Base-by-base conservation (phyloP, 139 green algal species). In the Chlorella sp. region DNA sequence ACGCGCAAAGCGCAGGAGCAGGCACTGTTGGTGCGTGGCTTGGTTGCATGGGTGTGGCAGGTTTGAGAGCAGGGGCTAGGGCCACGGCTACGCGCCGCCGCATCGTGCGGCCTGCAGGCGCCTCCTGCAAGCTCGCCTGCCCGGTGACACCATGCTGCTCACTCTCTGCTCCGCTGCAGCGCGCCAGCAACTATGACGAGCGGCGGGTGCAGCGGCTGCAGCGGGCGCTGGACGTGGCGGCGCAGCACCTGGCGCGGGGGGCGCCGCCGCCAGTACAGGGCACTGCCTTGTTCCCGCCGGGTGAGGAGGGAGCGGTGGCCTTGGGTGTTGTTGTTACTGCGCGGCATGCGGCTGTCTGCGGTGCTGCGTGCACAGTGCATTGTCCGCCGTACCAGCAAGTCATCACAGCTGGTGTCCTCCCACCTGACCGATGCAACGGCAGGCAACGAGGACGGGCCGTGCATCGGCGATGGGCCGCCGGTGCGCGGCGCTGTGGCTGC, bases 391-490 rank as follows among this genome's bases (percentile, higher is more conserved):
- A n/a, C n/a, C n/a, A n/a, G n/a, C n/a, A n/a, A n/a, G n/a, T n/a
- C n/a, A n/a, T n/a, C n/a, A n/a, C n/a, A n/a, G n/a, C n/a, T n/a
- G n/a, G n/a, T n/a, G n/a, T n/a, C n/a, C n/a, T n/a, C n/a, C n/a
- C n/a, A n/a, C n/a, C n/a, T n/a, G n/a, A n/a, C n/a, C n/a, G n/a
- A n/a, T n/a, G n/a, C n/a, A n/a, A n/a, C n/a, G n/a, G 58, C 83
- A 72, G 83, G 87, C 38, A 88, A 84, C 36, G 77, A 89, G 62
- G 77, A 81, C 2, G 36, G 38, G 7, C 58, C 54, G 5, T 92
- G 88, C 30, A 60, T 90, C 20, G 83, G 81, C 0, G 46, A 44
- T 5, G 58, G 40, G 0, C 44, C 73, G 17, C 40, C 75, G 0
- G 13, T 24, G 0, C 4, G 9, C 1, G 84, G 80, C 46, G 82